Conservation (phyloP, 1,284 basidiomycete species). For the Cutaneotrichosporon mucoides region DNA sequence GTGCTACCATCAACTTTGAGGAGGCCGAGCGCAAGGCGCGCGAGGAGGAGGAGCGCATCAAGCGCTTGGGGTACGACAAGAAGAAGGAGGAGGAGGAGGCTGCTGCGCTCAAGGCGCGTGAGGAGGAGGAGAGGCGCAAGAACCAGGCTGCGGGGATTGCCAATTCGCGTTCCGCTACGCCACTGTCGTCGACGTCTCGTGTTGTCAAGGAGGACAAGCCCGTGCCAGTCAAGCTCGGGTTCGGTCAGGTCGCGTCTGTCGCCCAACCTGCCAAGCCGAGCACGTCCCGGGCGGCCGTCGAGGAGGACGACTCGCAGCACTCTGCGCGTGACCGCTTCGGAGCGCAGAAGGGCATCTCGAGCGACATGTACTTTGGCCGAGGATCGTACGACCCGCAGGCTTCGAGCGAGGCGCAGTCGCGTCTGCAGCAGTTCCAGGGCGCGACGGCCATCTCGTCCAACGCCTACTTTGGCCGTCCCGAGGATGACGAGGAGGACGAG, state of each 20-base stretch:
- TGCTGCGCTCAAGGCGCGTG: slow-evolving; percentile 47
- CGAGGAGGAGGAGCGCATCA: slow-evolving; percentile 77
- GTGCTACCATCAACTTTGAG: slow-evolving; percentile 77
- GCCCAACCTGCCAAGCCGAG: slow-evolving; percentile 50
- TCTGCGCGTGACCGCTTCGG: slow-evolving; percentile 89
- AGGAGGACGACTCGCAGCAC: slow-evolving; percentile 63
- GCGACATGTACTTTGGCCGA: slow-evolving; percentile 95
- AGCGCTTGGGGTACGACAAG: slow-evolving; percentile 82
- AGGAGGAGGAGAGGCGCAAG: slow-evolving; percentile 57
- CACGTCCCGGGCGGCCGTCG: slow-evolving; percentile 14
- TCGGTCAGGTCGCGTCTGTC: slow-evolving; percentile 61
- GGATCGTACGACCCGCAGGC: slow-evolving; percentile 77
- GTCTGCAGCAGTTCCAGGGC: slow-evolving; percentile 81
- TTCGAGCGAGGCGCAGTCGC: slow-evolving; percentile 70
- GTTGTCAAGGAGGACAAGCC: slow-evolving; percentile 38
- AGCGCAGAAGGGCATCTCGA: slow-evolving; percentile 85
- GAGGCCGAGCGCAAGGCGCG: slow-evolving; percentile 81
- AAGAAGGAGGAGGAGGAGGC: slow-evolving; percentile 66
- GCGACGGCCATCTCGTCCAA: slow-evolving; percentile 92
- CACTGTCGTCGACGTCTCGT: slow-evolving; percentile 11
- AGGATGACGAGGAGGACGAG: slow-evolving; percentile 53
- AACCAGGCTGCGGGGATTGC: slow-evolving; percentile 51
- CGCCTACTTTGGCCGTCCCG: slow-evolving; percentile 89
- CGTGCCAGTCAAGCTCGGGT: slow-evolving; percentile 60
- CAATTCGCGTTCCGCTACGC: slow-evolving; percentile 16